Evolutionary conservation across 768 basidiomycete species (phyloP).

Genomic region (Xerocomellus intermedius): DNA sequence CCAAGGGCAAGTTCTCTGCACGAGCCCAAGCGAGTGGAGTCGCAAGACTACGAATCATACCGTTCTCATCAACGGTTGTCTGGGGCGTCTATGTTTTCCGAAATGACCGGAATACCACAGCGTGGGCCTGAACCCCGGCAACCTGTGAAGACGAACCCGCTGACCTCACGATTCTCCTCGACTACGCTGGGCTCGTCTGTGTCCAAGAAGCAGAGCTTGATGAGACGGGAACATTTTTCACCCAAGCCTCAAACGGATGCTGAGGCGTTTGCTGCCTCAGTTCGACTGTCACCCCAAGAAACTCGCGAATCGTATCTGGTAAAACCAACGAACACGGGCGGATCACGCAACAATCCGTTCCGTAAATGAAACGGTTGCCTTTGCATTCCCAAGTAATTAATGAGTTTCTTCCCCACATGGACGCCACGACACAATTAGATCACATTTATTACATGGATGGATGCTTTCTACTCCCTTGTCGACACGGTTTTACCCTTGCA

Average conservation of each 20-base stretch:
- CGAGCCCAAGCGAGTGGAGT: constrained; percentile 24
- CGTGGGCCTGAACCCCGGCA: constrained; percentile 70
- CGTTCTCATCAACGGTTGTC: constrained; percentile 40
- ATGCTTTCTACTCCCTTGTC: constrained; percentile 5
- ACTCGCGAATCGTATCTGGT: constrained; percentile 42
- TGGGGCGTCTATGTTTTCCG: constrained; percentile 61
- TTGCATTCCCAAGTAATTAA: constrained; percentile 6
- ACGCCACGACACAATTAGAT: constrained; percentile 24
- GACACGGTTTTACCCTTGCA: constrained; percentile 11
- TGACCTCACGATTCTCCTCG: constrained; percentile 49
- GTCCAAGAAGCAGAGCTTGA: constrained; percentile 31
- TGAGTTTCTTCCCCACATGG: constrained; percentile 24
- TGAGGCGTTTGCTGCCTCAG: constrained; percentile 54
- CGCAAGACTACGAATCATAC: constrained; percentile 22
- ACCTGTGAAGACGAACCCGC: constrained; percentile 52
- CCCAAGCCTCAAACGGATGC: constrained; percentile 50
- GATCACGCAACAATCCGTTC: constrained; percentile 58
- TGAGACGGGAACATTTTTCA: constrained; percentile 25
- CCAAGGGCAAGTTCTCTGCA: constrained; percentile 41
- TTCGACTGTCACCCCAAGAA: constrained; percentile 36
- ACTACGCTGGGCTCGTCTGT: constrained; percentile 42
- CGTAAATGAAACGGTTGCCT: constrained; percentile 34
- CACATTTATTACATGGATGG: constrained; percentile 1
- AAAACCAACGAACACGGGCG: constrained; percentile 43
- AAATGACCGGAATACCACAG: constrained; percentile 62